A percentile compares a stretch with the other conserved stretches of the same genome.
Conservation (phyloP, 768 basidiomycete genomes). For the Trametes punicea region DNA sequence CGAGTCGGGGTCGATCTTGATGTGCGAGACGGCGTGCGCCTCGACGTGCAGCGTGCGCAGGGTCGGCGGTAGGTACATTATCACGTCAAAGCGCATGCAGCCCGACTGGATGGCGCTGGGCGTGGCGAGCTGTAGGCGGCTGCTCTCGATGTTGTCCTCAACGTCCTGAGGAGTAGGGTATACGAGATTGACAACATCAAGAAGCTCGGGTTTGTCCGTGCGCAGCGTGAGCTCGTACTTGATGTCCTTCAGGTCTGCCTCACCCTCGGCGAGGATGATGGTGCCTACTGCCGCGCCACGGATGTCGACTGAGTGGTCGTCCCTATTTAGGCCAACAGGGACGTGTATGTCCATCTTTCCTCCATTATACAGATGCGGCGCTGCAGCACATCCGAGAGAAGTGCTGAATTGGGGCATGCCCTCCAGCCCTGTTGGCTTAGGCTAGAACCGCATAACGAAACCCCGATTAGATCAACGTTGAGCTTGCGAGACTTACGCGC, state of each 20-base stretch:
- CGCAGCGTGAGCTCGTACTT: conserved; percentile 49
- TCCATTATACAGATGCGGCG: conserved; percentile 43
- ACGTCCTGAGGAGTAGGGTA: conserved; percentile 35
- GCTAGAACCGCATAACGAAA: conserved; percentile 30
- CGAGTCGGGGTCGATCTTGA: conserved; percentile 46
- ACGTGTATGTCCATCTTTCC: conserved; percentile 36
- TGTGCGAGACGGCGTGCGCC: conserved; percentile 43
- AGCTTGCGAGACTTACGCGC: not conserved
- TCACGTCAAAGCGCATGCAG: conserved; percentile 57
- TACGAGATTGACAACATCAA: conserved; percentile 37
- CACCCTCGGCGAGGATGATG: conserved; percentile 44
- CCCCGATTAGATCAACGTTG: not conserved
- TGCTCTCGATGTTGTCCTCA: conserved; percentile 31
- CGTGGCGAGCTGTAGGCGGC: conserved; percentile 39
- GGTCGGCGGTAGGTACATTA: conserved; percentile 46
- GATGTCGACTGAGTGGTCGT: conserved; percentile 47
- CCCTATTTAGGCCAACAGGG: conserved; percentile 34
- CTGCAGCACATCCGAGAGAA: conserved; percentile 47
- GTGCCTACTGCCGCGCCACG: conserved; percentile 50
- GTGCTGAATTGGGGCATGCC: conserved; percentile 53
- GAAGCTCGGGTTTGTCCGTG: conserved; percentile 38
- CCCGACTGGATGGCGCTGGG: conserved; percentile 27
- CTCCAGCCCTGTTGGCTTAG: conserved; percentile 49
- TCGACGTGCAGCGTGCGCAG: conserved; percentile 47
- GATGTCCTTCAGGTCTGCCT: conserved; percentile 39